Evolutionary conservation across 495 filamentous ascomycete species (phyloP).

Genomic region (Trichoderma reesei): DNA sequence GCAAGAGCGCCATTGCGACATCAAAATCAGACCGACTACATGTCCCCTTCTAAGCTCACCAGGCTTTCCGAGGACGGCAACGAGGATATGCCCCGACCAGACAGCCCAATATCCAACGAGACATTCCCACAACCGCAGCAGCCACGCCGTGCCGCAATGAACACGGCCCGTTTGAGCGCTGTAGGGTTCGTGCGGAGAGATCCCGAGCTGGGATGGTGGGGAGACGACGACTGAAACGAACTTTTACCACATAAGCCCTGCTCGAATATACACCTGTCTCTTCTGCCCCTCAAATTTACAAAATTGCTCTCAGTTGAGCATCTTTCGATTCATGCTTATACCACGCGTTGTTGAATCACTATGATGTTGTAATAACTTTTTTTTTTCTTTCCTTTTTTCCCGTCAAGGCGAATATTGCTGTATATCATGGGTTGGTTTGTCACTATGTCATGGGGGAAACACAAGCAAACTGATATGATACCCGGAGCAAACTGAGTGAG

Average conservation of each 20-base stretch:
- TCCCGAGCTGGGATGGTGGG: slow-evolving; percentile 33
- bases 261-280: neutral
- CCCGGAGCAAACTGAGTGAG: neutral
- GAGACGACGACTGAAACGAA: slow-evolving; percentile 26
- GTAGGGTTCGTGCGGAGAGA: slow-evolving; percentile 19
- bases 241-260: neutral
- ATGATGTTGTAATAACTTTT: neutral
- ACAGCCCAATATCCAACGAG: slow-evolving; percentile 10
- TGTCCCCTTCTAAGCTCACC: neutral
- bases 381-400: neutral
- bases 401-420: neutral
- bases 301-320: neutral
- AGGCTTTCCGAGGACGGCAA: slow-evolving; percentile 1
- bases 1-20: slow-evolving; percentile 17
- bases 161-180: slow-evolving; percentile 7
- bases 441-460: neutral
- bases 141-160: neutral
- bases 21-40: slow-evolving; percentile 15
- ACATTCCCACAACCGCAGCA: neutral
- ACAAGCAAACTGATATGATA: slow-evolving; percentile 5
- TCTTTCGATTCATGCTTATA: neutral
- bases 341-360: neutral
- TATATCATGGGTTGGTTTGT: neutral
- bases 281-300: neutral
- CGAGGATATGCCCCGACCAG: slow-evolving; percentile 3